Base-by-base conservation (phyloP, 257 asterid species). In the Petrea volubilis region DNA sequence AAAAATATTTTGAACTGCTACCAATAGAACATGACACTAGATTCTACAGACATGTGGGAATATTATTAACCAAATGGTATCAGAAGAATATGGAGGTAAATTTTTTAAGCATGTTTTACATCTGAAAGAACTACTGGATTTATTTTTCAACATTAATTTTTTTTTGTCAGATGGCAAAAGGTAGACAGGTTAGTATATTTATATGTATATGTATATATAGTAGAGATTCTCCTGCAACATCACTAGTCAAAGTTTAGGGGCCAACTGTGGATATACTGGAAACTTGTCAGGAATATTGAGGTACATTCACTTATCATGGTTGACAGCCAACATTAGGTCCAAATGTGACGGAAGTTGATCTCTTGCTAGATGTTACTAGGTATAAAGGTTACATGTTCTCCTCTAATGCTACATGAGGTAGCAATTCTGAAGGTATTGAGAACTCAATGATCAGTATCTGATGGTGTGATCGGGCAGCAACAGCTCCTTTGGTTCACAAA, bases 221-320 rank as follows among this genome's bases (percentile, higher is more conserved):
- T 34, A 15, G 10, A 34, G 4, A 33, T 47, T 27, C 60, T 43
- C 67, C 24, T 29, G 67, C 56, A 12, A 53, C 27, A 3, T 34
- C 29, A 33, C 41, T 67, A 55, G 58, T 28, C 28, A 64, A 6
- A 52, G 52, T 69, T 14, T 57, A 58, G 63, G 47, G 78, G 25
- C 34, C 55, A 59, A 46, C 44, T n/a, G 7, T 70, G 60, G 52
- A 44, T 29, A 67, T 79, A 64, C 74, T 36, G 10, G 50, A 44
- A 41, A 78, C 60, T 61, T 49, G 65, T 47, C 51, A 66, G 60
- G 75, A 77, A 59, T 41, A 66, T 60, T n/a, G 64, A 49, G 46
- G 14, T 55, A 24, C 44, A 64, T 24, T 63, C 40, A n/a, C 5
- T 10, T 13, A 24, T 71, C 55, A 20, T 60, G 38, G 29, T 43